Percentiles rank a stretch among this genome's conserved stretches.
phyloP scores from a whole-genome alignment of 2,329 filamentous ascomycete species.

The Talaromyces islandicus region DNA sequence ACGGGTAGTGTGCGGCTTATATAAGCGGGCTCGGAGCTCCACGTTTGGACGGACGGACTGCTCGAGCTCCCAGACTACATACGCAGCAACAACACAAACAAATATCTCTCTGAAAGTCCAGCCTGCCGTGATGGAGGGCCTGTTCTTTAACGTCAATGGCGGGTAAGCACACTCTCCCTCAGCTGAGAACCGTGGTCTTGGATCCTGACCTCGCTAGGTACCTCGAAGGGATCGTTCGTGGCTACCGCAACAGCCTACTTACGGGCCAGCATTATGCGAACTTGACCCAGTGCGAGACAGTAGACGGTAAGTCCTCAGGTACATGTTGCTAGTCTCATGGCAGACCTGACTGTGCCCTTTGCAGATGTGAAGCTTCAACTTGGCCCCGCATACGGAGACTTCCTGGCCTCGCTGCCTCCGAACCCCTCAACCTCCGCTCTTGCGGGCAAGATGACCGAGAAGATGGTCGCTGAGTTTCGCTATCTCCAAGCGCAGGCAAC shows the following conservation, averaged over 20 bases:
- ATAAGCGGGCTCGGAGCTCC: slow-evolving; percentile 17
- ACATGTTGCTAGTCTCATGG: slow-evolving; percentile 1
- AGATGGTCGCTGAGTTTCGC: slow-evolving; percentile 94
- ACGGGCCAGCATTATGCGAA: slow-evolving; percentile 90
- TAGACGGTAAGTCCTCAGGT: slow-evolving; percentile 63
- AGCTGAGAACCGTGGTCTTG: neutral
- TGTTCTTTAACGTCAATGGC: slow-evolving; percentile 91
- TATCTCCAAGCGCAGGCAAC: slow-evolving; percentile 93
- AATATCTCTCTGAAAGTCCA: neutral
- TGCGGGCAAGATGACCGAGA: slow-evolving; percentile 92
- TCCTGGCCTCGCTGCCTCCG: slow-evolving; percentile 84
- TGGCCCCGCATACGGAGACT: slow-evolving; percentile 92
- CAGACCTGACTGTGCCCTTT: slow-evolving; percentile 9
- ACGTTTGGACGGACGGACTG: neutral
- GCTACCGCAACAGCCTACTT: slow-evolving; percentile 90
- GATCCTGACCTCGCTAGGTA: slow-evolving; percentile 56
- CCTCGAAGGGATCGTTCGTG: slow-evolving; percentile 93
- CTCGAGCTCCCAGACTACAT: neutral
- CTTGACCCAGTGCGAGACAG: slow-evolving; percentile 93
- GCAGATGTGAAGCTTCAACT: slow-evolving; percentile 96
- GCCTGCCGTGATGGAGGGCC: slow-evolving; percentile 66
- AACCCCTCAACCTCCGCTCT: slow-evolving; percentile 96
- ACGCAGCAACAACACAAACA: neutral
- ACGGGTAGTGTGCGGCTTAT: slow-evolving; percentile 18
- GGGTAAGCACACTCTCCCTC: slow-evolving; percentile 51